Base-by-base conservation (phyloP, 371 early-diverging fungal genomes). In the Rhizomucor miehei region DNA sequence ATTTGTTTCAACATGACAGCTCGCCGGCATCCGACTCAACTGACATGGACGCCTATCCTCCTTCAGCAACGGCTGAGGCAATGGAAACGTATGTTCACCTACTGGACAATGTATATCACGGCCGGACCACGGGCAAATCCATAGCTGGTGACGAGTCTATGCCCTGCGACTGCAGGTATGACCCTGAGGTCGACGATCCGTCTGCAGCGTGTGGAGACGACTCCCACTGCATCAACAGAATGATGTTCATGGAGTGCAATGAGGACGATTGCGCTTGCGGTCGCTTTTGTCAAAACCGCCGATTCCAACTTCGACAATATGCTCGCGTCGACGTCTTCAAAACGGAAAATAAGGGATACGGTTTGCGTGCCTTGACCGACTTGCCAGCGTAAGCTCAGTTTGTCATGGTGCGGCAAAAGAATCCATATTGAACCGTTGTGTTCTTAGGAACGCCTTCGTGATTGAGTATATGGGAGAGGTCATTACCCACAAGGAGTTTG, bases 391-490 rank as follows among this genome's bases (percentile, higher is more conserved):
- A 80, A 58, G 76, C 62, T 10, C 11, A 23, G 35, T 5, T 29
- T 29, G 29, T 41, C 51, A 37, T 37, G 45, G 35, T 34, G 21
- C 11, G 36, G 38, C 36, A 29, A 44, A 13, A 36, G 24, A 45
- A 25, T 36, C 23, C 36, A n/a, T 13, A 20, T 38, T 13, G 24
- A 24, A 24, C n/a, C 8, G 20, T 20, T 21, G 14, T 53, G 41
- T 59, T 8, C 1, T 17, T 59, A 73, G 77, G 8, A 77, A 77
- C 56, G 59, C 72, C 14, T 96, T 98, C 69, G 86, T 99, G 44
- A 90, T 94, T 79, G 98, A 99, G 71, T 99, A 99, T 69, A 84
- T 90, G 57, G 99, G 99, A 24, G 99, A 99, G 64, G 91, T 98
- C 2, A 83, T 99, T 21, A 73, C 93, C 2, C 68, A 83, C 24